Conservation (phyloP, 2,329 filamentous ascomycete species). For the Setomelanomma holmii region DNA sequence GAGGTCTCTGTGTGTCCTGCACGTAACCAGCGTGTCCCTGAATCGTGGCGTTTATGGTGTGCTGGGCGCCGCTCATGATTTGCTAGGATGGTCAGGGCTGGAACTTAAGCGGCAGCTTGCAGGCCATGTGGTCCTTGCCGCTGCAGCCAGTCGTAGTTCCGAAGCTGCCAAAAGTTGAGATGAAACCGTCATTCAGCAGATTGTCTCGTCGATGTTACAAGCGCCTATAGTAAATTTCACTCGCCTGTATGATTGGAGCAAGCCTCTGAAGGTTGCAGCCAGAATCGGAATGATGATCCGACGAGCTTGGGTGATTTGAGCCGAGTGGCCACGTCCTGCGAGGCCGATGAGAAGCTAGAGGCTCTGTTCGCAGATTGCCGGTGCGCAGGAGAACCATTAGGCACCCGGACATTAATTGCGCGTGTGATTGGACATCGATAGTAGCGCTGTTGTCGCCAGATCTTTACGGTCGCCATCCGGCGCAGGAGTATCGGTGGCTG, state of each 20-base stretch:
- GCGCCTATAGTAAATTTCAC: slow-evolving; percentile 19
- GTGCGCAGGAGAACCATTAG: slow-evolving; percentile 32
- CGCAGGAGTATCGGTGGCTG: slow-evolving; percentile 11
- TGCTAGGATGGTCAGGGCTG: slow-evolving; percentile 17
- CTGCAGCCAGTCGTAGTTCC: slow-evolving; percentile 30
- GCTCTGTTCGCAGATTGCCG: slow-evolving; percentile 30
- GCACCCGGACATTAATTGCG: slow-evolving; percentile 18
- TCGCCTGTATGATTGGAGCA: not conserved
- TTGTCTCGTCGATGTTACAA: slow-evolving; percentile 40
- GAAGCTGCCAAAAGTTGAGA: slow-evolving; percentile 24
- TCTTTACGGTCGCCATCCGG: slow-evolving; percentile 12
- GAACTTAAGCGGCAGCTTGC: slow-evolving; percentile 36
- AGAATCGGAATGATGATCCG: slow-evolving; percentile 3
- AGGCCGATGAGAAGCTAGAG: slow-evolving; percentile 17
- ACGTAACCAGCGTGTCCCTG: slow-evolving; percentile 43
- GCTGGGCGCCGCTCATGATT: slow-evolving; percentile 38
- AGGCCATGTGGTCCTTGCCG: slow-evolving; percentile 26
- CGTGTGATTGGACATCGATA: slow-evolving; percentile 19
- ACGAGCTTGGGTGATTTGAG: not conserved
- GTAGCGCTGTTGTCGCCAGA: slow-evolving; percentile 15
- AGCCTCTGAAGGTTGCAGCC: not conserved
- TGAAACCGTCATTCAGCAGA: slow-evolving; percentile 36
- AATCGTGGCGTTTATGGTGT: slow-evolving; percentile 36
- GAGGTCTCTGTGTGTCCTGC: slow-evolving; percentile 21
- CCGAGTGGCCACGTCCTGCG: slow-evolving; percentile 14